These are phyloP conservation scores for Thelephora terrestris DNA, from an alignment of 1,284 basidiomycete genomes.

Conservation along the genomic window DNA sequence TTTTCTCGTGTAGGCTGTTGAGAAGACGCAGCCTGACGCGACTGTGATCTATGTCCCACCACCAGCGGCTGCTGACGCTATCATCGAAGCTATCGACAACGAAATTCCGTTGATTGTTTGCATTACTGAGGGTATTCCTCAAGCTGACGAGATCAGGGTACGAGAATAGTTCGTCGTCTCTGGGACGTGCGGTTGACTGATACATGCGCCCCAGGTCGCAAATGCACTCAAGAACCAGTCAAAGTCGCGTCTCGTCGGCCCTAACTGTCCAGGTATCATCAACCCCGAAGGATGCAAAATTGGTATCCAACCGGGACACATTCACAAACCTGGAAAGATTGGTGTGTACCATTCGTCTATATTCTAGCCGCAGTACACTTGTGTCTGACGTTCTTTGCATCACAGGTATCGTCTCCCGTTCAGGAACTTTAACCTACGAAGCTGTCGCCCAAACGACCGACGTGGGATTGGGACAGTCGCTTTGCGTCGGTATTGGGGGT, in stretches of 20 bases:
- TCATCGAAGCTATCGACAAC: slow-evolving; percentile 95
- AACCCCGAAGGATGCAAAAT: slow-evolving; percentile 98
- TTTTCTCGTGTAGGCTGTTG: slow-evolving; percentile 54
- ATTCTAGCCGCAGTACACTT: no score
- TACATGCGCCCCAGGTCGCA: slow-evolving; percentile 51
- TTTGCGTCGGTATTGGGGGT: slow-evolving; percentile 97
- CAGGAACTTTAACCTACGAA: slow-evolving; percentile 91
- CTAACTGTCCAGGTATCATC: slow-evolving; percentile 98
- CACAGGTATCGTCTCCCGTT: slow-evolving; percentile 91
- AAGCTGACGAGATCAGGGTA: slow-evolving; percentile 88
- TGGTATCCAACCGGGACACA: slow-evolving; percentile 98
- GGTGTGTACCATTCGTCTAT: slow-evolving; percentile 37
- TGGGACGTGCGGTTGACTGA: neutral
- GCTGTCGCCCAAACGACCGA: slow-evolving; percentile 91
- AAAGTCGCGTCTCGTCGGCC: slow-evolving; percentile 90
- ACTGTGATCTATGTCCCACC: slow-evolving; percentile 95
- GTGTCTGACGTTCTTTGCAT: neutral
- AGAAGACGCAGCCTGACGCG: slow-evolving; percentile 79
- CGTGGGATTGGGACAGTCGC: slow-evolving; percentile 92
- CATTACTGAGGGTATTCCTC: slow-evolving; percentile 96
- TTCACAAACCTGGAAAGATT: slow-evolving; percentile 92
- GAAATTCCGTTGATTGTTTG: slow-evolving; percentile 95
- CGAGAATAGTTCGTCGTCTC: slow-evolving; percentile 14
- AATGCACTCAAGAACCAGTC: slow-evolving; percentile 92
- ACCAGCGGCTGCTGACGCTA: slow-evolving; percentile 86